Percentiles rank a stretch among this genome's conserved stretches.
These are phyloP conservation scores for Arthrobotrys iridis DNA, from an alignment of 2,329 filamentous ascomycete genomes.

Conservation along the genomic window DNA sequence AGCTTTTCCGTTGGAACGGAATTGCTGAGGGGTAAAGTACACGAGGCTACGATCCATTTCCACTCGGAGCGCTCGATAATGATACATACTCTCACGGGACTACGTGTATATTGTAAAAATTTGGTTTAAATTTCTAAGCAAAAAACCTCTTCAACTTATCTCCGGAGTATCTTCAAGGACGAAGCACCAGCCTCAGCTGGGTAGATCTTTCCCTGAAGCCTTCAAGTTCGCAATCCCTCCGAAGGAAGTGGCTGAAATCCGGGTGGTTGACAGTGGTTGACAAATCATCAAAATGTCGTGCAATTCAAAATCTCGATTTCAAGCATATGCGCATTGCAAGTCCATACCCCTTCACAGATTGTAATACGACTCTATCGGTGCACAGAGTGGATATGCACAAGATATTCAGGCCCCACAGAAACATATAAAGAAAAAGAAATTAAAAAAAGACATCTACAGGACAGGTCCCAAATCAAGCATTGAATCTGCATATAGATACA, in stretches of 20 bases:
- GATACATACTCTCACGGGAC: too few species aligned
- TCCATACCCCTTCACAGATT: not conserved
- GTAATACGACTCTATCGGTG: not conserved
- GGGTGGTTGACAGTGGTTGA: conserved; percentile 8
- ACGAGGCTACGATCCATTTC: too few species aligned
- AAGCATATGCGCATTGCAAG: not conserved
- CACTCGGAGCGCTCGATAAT: too few species aligned
- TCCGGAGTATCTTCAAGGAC: conserved; percentile 8
- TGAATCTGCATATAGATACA: too few species aligned
- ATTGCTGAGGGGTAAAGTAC: too few species aligned
- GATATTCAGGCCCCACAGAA: conserved; percentile 5
- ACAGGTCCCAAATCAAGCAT: too few species aligned
- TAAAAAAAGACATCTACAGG: not conserved
- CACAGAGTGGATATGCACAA: conserved; percentile 7
- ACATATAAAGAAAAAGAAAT: not conserved
- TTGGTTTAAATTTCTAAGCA: too few species aligned
- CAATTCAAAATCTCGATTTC: conserved; percentile 6
- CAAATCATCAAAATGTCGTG: conserved; percentile 25
- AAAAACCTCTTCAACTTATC: too few species aligned
- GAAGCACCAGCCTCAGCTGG: conserved; percentile 13
- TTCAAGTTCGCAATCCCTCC: too few species aligned
- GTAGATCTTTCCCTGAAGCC: not conserved
- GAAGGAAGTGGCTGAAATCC: not conserved
- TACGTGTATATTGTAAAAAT: too few species aligned
- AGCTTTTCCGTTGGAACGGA: too few species aligned